Evolutionary conservation across 805 yeast species (phyloP).

Genomic region (Yamadazyma phyllophila): DNA sequence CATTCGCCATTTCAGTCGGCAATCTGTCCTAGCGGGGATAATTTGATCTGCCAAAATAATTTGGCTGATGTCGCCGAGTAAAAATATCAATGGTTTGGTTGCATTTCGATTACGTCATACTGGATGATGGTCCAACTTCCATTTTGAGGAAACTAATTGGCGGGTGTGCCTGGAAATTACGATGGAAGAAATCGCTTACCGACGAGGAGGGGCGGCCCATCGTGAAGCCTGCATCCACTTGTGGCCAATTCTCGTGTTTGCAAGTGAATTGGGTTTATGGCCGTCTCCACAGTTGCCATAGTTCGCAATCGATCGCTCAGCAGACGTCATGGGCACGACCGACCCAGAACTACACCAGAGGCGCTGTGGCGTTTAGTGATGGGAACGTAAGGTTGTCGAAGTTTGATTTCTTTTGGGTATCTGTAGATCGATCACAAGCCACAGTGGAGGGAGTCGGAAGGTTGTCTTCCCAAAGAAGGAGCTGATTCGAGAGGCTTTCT

Average conservation of each 20-base stretch:
- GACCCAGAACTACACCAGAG: conserved; percentile 31
- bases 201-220: too few relatives aligned
- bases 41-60: background rate
- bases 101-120: background rate
- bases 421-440: too few relatives aligned
- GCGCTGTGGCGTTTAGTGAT: too few relatives aligned
- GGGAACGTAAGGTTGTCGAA: too few relatives aligned
- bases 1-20: background rate
- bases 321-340: conserved; percentile 20
- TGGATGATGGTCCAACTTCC: background rate
- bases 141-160: background rate
- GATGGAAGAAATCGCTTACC: background rate
- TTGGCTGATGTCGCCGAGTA: background rate
- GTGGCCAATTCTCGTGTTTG: background rate
- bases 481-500: too few relatives aligned
- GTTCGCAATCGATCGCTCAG: background rate
- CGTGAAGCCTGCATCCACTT: too few relatives aligned
- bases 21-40: background rate
- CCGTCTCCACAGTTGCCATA: conserved; percentile 1
- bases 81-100: background rate
- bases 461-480: too few relatives aligned
- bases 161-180: background rate
- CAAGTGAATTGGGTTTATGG: background rate
- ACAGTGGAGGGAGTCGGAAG: too few relatives aligned
- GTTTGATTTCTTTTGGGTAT: too few relatives aligned